Base-by-base conservation (phyloP, 2,329 filamentous ascomycete species). In the Diplodia corticola region DNA sequence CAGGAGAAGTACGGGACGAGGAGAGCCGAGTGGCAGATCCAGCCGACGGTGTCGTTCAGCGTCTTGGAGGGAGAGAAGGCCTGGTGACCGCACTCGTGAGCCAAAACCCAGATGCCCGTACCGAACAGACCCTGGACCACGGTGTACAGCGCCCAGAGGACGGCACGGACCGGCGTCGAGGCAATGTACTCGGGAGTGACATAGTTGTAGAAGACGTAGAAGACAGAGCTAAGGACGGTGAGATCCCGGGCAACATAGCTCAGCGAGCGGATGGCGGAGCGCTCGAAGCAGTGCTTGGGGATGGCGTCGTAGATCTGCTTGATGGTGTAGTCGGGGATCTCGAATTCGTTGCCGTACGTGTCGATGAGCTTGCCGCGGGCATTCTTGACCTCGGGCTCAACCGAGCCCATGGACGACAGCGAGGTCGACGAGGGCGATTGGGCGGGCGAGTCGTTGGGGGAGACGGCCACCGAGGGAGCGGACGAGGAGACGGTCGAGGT, bases 1-100 rank as follows among this genome's bases (percentile, higher is more conserved):
- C 95, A 99, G 77, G 92, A 96, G 84, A 97, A 99, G 84, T 98
- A 99, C 24, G 95, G 95, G 57, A 99, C 94, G 66, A 97, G 85
- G 46, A 97, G 88, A 51, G 88, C 80, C 44, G 93, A 97, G 83
- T 98, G 94, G 73, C 92, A 87, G 77, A 97, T 79, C 91, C 92
- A 97, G 74, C 94, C 94, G 67, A 95, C 92, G 28, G 91, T 87
- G 80, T 98, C 93, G 83, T 98, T 98, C 77, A 97, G 81, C 12
- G 88, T 82, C 83, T 91, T 94, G 74, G 91, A 97, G n/a, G 91
- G 84, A 50, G 95, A 98, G 84, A 99, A 98, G 68, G 95, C 90
- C 79, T 95, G 91, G 82, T 99, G 95, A 71, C 95, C 95, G 78
- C 95, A 99, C 85, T 99, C 95, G 82, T 99, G 95, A 68, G 95